Evolutionary conservation across 768 basidiomycete species (phyloP), one percentile per base, ranked within the genome.

Genomic region (Leccinum uliginosum): DNA sequence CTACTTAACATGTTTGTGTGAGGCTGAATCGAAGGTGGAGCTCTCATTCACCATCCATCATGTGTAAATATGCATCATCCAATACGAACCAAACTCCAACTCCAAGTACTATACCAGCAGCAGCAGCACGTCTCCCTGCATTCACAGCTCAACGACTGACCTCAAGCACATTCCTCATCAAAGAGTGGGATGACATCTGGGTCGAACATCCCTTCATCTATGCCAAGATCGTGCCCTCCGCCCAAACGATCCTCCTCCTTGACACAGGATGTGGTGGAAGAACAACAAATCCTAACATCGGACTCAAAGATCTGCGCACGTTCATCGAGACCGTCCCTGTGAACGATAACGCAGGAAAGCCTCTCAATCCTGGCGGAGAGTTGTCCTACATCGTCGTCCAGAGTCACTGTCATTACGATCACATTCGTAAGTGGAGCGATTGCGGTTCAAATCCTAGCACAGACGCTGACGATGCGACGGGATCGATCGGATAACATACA

Each of bases 331-430:
- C 73, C 14, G 73, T 79, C 4, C 58, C 58, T 2, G 61, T 83
- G 24, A 61, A 65, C 6, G 78, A 78, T 50, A 83, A 82, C 59
- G 70, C 59, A 10, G 74, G 71, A 15, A 53, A 55, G 38, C 76
- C 81, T 24, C 66, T 83, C 59, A 84, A 84, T 58, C 65, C 67
- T 44, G 69, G 63, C 3, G 75, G 76, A 10, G 63, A 57, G 47
- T 63, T 79, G 74, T 62, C 65, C 35, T 83, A 83, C 56, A 62
- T 81, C 35, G 74, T 83, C 9, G 77, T 79, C 21, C 68, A 76
- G 43, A 81, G 76, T 11, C 82, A 83, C 63, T 81, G 80, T 56
- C 83, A 83, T 59, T 83, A 81, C 59, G 83, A 83, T 60, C 82
- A 83, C 59, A 83, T 83, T 34, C 69, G 81, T 83, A 65, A 51